Percentiles rank a stretch among this genome's conserved stretches.
These are phyloP conservation scores for Geoglossum glabrum DNA, from an alignment of 495 filamentous ascomycete species.

Conservation along the genomic window DNA sequence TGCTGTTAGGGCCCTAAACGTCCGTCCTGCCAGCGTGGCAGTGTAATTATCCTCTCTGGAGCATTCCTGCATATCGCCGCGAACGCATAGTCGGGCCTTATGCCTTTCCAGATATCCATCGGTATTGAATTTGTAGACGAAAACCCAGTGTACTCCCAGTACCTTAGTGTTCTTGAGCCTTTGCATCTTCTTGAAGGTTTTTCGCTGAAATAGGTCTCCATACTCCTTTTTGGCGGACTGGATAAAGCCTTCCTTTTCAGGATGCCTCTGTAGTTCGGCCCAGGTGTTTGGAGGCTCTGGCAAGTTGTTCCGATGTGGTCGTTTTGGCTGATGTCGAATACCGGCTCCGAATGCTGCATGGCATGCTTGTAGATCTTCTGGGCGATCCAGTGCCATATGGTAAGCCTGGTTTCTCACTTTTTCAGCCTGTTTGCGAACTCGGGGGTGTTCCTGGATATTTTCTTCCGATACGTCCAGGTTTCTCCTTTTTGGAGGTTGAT, in stretches of 20 bases:
- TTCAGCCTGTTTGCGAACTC: not conserved
- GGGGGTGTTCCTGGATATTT: not conserved
- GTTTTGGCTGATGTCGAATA: not conserved
- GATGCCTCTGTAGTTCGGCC: not conserved
- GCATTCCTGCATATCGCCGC: conserved; percentile 13
- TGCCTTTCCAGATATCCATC: conserved; percentile 12
- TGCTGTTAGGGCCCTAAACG: conserved; percentile 11
- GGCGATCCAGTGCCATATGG: not conserved
- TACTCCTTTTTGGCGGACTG: not conserved
- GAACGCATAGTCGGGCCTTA: conserved; percentile 16
- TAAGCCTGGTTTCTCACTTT: not conserved
- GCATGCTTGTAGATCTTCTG: not conserved
- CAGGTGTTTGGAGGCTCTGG: not conserved
- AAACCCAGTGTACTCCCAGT: not conserved
- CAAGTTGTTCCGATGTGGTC: not conserved
- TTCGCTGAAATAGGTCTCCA: not conserved
- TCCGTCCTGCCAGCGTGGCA: conserved; percentile 12
- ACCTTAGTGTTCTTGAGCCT: not conserved
- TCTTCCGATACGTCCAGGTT: no score
- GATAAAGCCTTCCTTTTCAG: not conserved
- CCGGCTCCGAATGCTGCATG: not conserved
- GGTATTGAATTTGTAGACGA: conserved; percentile 12
- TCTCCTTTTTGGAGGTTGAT: no score
- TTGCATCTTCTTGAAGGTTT: not conserved
- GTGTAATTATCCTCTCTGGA: conserved; percentile 8